Evolutionary conservation across 495 filamentous ascomycete species (phyloP), one percentile per base, ranked within the genome.

Genomic region (Xylaria nigripes): DNA sequence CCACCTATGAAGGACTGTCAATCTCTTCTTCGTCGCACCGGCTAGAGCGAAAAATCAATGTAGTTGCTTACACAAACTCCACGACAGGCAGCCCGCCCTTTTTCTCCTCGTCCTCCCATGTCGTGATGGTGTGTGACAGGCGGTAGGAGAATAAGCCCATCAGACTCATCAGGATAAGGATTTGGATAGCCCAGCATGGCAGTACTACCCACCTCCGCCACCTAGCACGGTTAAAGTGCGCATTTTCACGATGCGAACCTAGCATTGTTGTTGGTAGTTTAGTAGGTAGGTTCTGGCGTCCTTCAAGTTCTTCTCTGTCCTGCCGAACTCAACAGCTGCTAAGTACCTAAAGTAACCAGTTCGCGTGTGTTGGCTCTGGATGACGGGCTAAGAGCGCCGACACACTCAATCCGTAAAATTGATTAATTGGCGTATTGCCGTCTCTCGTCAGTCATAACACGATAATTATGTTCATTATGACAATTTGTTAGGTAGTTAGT

Each of bases 131-230:
- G 42, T 67, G 63, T 25, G 68, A 72, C 1, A 77, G 66, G 12
- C 75, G 69, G 54, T 72, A 76, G 12, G 73, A 68, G 56, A 77
- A 77, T 9, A 77, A 52, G n/a, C 72, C 73, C 65, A 75, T 69
- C 6, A 74, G 57, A 24, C 66, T 62, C 19, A 76, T 46, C 45
- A 75, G 47, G 6, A 76, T 53, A 0, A 50, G 46, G 16, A 77
- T 57, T 41, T 76, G 72, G 23, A 68, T 50, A 3, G 56, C 49
- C 75, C 75, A 77, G 6, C 61, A 66, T 24, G 72, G 72, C 1
- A 72, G 21, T 16, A 77, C 56, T 4, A 76, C 25, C 22, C 48
- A 50, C 58, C 70, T 66, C 32, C 65, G 67, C 75, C 75, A 77
- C 50, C 58, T 54, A 4, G 75, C 69, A 36, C 70, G 70, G 30